A percentile compares a stretch with the other conserved stretches of the same genome.
Evolutionary conservation across 805 yeast genomes (phyloP).

Genomic region (Ogataea polymorpha): DNA sequence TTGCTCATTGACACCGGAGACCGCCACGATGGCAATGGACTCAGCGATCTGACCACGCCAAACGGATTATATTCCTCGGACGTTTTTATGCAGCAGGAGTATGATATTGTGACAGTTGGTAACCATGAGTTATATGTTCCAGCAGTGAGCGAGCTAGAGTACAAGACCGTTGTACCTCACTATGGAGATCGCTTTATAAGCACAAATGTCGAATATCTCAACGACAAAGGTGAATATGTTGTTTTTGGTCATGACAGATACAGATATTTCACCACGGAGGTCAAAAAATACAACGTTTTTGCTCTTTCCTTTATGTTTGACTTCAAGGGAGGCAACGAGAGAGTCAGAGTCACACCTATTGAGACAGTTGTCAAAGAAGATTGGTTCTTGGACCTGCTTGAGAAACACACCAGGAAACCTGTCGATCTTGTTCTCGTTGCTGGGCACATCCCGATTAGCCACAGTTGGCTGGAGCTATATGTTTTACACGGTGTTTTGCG

Average conservation of each 20-base stretch:
- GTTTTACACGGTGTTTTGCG: slow-evolving; percentile 51
- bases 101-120: slow-evolving; percentile 81
- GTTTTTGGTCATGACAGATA: slow-evolving; percentile 66
- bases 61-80: slow-evolving; percentile 64
- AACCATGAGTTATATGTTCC: slow-evolving; percentile 84
- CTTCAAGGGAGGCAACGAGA: slow-evolving; percentile 56
- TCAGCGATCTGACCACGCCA: slow-evolving; percentile 73
- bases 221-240: slow-evolving; percentile 43
- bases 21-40: slow-evolving; percentile 91
- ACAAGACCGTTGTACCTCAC: slow-evolving; percentile 51
- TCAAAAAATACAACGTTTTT: slow-evolving; percentile 49
- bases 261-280: slow-evolving; percentile 62
- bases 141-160: slow-evolving; percentile 65
- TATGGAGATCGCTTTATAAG: slow-evolving; percentile 66
- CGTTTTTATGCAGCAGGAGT: slow-evolving; percentile 61
- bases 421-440: slow-evolving; percentile 68
- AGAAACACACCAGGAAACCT: slow-evolving; percentile 28
- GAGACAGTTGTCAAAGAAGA: slow-evolving; percentile 47
- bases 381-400: slow-evolving; percentile 61
- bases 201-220: slow-evolving; percentile 63
- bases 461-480: slow-evolving; percentile 52
- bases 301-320: slow-evolving; percentile 80
- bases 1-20: slow-evolving; percentile 87
- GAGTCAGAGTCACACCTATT: slow-evolving; percentile 64
- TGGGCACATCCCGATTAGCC: slow-evolving; percentile 75